Percentiles rank a stretch among this genome's conserved stretches.
Evolutionary conservation across 164 flowering plant genomes (phyloP).

Genomic region (Tinospora cordifolia): DNA sequence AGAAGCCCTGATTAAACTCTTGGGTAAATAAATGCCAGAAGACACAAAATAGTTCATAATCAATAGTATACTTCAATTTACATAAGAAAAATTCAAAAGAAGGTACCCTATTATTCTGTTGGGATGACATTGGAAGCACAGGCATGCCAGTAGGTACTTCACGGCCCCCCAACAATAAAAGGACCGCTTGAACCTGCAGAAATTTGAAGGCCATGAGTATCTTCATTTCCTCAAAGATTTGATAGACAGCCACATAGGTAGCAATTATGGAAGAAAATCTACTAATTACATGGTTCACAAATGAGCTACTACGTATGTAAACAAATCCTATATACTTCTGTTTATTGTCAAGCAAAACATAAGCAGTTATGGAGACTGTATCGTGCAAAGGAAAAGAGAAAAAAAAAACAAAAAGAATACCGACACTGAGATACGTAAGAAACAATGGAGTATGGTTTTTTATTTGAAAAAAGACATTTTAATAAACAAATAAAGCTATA

Average conservation of each 20-base stretch:
- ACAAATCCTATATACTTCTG: no score
- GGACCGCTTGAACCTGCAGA: conserved; percentile 61
- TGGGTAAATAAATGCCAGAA: not conserved
- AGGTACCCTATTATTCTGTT: conserved; percentile 43
- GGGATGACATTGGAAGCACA: conserved; percentile 8
- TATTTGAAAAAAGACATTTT: no score
- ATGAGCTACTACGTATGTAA: no score
- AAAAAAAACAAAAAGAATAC: no score
- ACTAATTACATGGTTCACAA: not conserved
- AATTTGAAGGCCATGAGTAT: not conserved
- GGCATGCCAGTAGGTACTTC: conserved; percentile 34
- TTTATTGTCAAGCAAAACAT: no score
- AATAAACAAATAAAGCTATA: no score
- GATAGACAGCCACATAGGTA: not conserved
- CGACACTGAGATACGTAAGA: no score
- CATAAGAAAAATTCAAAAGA: not conserved
- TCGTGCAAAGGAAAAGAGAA: no score
- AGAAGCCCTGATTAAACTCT: conserved; percentile 21
- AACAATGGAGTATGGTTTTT: no score
- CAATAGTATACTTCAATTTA: not conserved
- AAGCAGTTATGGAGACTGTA: no score
- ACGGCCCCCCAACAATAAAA: conserved; percentile 60
- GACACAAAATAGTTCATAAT: not conserved
- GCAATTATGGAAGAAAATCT: not conserved
- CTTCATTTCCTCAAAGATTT: not conserved